A percentile compares a stretch with the other conserved stretches of the same genome.
Conservation (phyloP, 2,329 filamentous ascomycete genomes). For the Salinomyces thailandicus region DNA sequence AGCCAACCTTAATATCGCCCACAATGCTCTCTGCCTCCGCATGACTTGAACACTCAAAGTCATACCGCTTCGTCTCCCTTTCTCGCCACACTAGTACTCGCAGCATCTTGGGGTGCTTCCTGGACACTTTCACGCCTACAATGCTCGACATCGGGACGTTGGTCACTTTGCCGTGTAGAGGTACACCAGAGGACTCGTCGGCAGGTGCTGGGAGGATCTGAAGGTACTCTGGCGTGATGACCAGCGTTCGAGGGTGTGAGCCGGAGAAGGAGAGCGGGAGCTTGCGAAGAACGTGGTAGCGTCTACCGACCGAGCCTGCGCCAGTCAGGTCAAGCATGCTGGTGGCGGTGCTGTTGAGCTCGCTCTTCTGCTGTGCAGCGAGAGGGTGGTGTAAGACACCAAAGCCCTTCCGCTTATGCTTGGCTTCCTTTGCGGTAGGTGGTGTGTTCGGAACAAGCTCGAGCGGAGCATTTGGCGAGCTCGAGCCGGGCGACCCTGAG, state of each 20-base stretch:
- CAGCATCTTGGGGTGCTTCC: slow-evolving; percentile 71
- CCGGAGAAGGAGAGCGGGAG: slow-evolving; percentile 72
- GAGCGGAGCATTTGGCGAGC: slow-evolving; percentile 57
- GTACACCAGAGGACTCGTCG: slow-evolving; percentile 21
- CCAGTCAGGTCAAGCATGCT: slow-evolving; percentile 34
- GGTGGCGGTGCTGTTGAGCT: slow-evolving; percentile 11
- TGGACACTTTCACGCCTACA: slow-evolving; percentile 68
- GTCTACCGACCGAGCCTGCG: slow-evolving; percentile 38
- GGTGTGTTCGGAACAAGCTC: slow-evolving; percentile 38
- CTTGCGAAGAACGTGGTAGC: slow-evolving; percentile 71
- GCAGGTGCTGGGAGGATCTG: slow-evolving; percentile 61
- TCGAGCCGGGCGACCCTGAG: slow-evolving; percentile 56
- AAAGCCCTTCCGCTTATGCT: slow-evolving; percentile 19
- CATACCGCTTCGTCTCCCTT: slow-evolving; percentile 69
- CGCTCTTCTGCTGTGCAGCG: slow-evolving; percentile 38
- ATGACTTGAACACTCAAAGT: slow-evolving; percentile 66
- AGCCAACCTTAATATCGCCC: slow-evolving; percentile 62
- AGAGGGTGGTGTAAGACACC: slow-evolving; percentile 52
- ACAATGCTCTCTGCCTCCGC: slow-evolving; percentile 73
- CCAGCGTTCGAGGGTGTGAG: slow-evolving; percentile 63
- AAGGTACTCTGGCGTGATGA: slow-evolving; percentile 77
- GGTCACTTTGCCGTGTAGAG: slow-evolving; percentile 50
- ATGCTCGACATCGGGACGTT: slow-evolving; percentile 76
- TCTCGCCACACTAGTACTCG: slow-evolving; percentile 69
- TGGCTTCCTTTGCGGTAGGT: slow-evolving; percentile 24